phyloP scores from a whole-genome alignment of 2,329 filamentous ascomycete genomes.

The Paraphoma chrysanthemicola region DNA sequence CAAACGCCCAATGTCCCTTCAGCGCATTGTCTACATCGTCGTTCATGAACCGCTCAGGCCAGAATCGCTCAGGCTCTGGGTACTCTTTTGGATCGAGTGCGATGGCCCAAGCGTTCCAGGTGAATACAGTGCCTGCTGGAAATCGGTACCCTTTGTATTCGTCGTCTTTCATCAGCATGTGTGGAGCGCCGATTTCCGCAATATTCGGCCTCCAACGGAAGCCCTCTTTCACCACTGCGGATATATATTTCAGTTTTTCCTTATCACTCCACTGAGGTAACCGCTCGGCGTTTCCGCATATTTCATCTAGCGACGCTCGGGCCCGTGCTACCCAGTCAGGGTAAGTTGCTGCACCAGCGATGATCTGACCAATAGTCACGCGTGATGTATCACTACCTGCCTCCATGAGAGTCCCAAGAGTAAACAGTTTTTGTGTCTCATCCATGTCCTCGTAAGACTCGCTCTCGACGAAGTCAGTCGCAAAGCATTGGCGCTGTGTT shows the following conservation, averaged over 20 bases:
- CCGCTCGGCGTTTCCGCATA: neutral
- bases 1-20: slow-evolving; percentile 38
- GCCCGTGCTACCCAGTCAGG: neutral
- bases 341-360: neutral
- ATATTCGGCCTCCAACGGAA: neutral
- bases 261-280: neutral
- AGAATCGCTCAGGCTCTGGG: slow-evolving; percentile 23
- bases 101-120: slow-evolving; percentile 30
- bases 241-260: neutral
- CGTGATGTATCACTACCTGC: neutral
- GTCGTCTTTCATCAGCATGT: neutral
- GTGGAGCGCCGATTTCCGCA: neutral
- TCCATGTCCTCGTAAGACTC: neutral
- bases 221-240: neutral
- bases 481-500: neutral
- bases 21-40: slow-evolving; percentile 23
- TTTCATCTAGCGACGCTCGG: neutral
- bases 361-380: neutral
- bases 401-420: neutral
- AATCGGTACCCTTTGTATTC: slow-evolving; percentile 25
- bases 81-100: neutral
- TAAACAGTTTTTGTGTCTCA: neutral
- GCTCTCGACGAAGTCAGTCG: neutral
- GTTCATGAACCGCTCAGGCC: slow-evolving; percentile 28
- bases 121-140: slow-evolving; percentile 26